phyloP scores from a whole-genome alignment of 495 filamentous ascomycete species.

The Apodospora peruviana region DNA sequence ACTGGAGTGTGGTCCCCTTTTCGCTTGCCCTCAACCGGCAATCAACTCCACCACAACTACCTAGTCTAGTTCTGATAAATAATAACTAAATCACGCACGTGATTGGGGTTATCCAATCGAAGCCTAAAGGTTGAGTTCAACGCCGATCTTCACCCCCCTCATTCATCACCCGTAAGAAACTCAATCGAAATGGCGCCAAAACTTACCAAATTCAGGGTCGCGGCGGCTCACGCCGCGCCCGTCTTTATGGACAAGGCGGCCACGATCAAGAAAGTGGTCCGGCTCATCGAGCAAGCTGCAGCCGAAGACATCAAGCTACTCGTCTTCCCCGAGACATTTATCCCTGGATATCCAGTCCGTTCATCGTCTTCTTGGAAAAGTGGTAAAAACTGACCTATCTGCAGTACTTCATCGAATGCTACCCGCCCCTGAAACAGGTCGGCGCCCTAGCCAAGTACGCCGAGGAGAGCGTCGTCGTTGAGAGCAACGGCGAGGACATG shows the following conservation, averaged over 20 bases:
- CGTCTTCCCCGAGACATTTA: slow-evolving; percentile 32
- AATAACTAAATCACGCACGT: no score
- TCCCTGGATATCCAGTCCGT: slow-evolving; percentile 26
- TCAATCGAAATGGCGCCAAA: no score
- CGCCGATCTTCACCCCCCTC: no score
- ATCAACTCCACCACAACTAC: no score
- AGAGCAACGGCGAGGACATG: slow-evolving; percentile 21
- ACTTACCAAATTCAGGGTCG: slow-evolving; percentile 25
- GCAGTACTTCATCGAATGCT: slow-evolving; percentile 29
- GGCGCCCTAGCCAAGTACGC: slow-evolving; percentile 22
- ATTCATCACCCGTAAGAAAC: no score
- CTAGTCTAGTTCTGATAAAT: no score
- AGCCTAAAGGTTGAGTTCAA: no score
- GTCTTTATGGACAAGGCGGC: slow-evolving; percentile 31
- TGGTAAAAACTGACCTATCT: not conserved
- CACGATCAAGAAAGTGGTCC: slow-evolving; percentile 24
- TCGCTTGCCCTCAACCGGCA: no score
- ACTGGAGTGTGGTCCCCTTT: no score
- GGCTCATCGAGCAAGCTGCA: slow-evolving; percentile 23
- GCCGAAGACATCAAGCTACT: slow-evolving; percentile 22
- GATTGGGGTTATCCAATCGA: no score
- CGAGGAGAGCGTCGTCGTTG: slow-evolving; percentile 29
- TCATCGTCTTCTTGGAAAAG: not conserved
- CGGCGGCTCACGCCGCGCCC: slow-evolving; percentile 29
- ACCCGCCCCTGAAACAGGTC: slow-evolving; percentile 23